Conservation (phyloP, 177 flowering plant species). For the Vitis hybrid region DNA sequence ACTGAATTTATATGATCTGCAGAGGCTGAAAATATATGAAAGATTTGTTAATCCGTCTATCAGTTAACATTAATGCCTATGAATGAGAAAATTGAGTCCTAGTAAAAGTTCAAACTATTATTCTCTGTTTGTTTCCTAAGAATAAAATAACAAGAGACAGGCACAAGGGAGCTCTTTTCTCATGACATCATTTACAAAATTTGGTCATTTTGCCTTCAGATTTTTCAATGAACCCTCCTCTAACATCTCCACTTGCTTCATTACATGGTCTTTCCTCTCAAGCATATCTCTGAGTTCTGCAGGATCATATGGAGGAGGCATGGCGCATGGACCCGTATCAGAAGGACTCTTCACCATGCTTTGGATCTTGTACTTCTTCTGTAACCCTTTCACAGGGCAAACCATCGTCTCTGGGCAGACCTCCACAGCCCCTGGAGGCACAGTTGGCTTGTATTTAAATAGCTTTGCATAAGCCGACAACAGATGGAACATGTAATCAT, state of each 20-base stretch:
- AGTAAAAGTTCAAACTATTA: too few species aligned
- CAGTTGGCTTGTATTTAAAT: background rate
- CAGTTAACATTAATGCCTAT: too few species aligned
- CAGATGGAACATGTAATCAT: constrained; percentile 10
- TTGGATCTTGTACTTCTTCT: background rate
- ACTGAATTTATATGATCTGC: too few species aligned
- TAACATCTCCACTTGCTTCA: background rate
- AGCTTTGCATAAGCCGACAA: constrained; percentile 5
- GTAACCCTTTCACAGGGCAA: background rate
- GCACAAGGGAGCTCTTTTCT: too few species aligned
- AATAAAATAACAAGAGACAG: too few species aligned
- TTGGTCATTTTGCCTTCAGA: background rate
- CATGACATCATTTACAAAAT: too few species aligned
- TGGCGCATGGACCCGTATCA: background rate
- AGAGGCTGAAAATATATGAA: too few species aligned
- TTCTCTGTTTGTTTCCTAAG: too few species aligned
- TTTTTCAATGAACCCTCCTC: background rate
- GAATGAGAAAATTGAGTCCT: too few species aligned
- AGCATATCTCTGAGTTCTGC: background rate
- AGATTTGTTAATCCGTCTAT: too few species aligned
- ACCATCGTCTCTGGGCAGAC: constrained; percentile 3
- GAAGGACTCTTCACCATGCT: background rate
- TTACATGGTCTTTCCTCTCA: background rate
- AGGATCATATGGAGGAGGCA: constrained; percentile 12
- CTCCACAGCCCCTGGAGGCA: constrained; percentile 5